Evolutionary conservation across 345 rosid species (phyloP).

Genomic region (Brassica incana): DNA sequence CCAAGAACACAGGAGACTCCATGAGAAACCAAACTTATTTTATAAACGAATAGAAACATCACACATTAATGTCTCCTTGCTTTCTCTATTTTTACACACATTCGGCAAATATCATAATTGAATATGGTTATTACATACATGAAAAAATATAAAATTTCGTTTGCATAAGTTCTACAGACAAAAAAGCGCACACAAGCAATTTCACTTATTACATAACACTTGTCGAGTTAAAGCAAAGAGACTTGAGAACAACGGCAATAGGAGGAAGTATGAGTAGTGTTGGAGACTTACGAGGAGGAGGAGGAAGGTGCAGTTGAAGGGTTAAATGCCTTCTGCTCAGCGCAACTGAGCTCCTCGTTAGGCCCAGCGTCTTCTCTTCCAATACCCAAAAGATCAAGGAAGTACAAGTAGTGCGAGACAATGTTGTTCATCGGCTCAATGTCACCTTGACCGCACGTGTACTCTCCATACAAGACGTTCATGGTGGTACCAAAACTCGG

Average conservation of each 20-base stretch:
- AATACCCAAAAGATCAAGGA: constrained; percentile 81
- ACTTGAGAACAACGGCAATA: not conserved
- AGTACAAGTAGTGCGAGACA: constrained; percentile 72
- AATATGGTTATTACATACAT: constrained; percentile 27
- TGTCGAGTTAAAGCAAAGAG: constrained; percentile 9
- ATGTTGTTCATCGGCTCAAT: constrained; percentile 76
- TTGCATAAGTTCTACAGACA: constrained; percentile 25
- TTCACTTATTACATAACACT: constrained; percentile 20
- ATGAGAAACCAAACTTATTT: too few relatives aligned
- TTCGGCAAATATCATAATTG: constrained; percentile 26
- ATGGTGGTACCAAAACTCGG: constrained; percentile 72
- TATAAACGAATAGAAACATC: too few relatives aligned
- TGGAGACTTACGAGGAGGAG: constrained; percentile 42
- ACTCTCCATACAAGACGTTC: constrained; percentile 73
- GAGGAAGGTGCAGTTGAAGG: constrained; percentile 47
- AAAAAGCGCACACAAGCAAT: constrained; percentile 21
- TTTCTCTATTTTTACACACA: constrained; percentile 26
- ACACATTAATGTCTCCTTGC: not conserved
- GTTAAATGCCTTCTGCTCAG: constrained; percentile 74
- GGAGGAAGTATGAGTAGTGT: too few relatives aligned
- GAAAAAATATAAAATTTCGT: constrained; percentile 24
- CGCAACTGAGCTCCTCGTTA: constrained; percentile 56
- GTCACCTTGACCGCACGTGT: constrained; percentile 68
- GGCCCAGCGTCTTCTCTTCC: constrained; percentile 83
- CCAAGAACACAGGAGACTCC: not conserved